These are phyloP conservation scores for Pythium phragmitis DNA, from an alignment of 352 stramenopile genomes.

Conservation along the genomic window DNA sequence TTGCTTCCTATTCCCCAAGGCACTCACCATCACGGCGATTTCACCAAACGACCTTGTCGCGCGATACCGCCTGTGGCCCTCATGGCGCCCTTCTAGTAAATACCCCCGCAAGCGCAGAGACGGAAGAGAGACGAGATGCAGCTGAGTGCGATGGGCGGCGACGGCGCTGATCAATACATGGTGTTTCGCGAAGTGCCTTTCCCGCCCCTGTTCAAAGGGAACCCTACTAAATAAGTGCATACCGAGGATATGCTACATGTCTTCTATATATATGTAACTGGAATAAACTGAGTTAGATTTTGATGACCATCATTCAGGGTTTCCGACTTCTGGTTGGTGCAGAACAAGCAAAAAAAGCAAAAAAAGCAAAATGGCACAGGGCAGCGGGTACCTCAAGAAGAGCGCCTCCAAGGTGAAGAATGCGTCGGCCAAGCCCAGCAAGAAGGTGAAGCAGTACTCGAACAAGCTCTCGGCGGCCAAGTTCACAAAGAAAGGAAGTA, in stretches of 20 bases:
- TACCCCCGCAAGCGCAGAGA: background rate
- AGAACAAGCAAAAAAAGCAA: too few relatives aligned
- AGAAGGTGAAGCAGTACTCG: constrained; percentile 69
- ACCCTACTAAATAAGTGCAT: background rate
- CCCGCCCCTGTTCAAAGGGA: background rate
- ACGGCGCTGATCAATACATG: background rate
- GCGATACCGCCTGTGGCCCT: background rate
- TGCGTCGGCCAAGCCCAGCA: constrained; percentile 55
- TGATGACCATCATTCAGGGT: too few relatives aligned
- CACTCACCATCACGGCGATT: too few relatives aligned
- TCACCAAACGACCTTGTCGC: too few relatives aligned
- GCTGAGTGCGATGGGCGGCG: background rate
- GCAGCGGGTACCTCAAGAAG: constrained; percentile 81
- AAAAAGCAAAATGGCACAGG: constrained; percentile 61
- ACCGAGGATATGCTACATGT: too few relatives aligned
- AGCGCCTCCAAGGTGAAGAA: constrained; percentile 76
- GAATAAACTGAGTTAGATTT: too few relatives aligned
- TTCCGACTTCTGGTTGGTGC: too few relatives aligned
- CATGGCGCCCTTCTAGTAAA: background rate
- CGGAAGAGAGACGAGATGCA: background rate
- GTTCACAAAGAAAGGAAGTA: constrained; percentile 88
- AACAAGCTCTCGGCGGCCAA: constrained; percentile 84
- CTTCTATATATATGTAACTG: too few relatives aligned
- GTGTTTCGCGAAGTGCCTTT: background rate
- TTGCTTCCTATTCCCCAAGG: too few relatives aligned